Conservation (phyloP, 257 asterid species). For the Solanum phureja region DNA sequence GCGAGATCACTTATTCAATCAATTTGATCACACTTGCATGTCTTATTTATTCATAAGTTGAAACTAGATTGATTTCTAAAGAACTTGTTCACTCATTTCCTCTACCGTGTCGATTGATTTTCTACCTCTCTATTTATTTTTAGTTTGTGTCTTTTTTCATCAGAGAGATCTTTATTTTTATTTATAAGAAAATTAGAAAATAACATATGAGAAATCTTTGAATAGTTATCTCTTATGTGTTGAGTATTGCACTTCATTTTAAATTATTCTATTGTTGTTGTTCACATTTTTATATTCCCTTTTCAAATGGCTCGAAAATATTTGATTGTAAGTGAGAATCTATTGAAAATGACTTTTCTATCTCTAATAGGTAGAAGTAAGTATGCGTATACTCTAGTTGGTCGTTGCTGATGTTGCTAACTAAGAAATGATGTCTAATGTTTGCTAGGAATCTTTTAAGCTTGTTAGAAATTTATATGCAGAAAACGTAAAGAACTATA, state of each 20-base stretch:
- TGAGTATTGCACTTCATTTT: too few species aligned
- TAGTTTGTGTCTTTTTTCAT: too few species aligned
- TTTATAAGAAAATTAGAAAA: neutral
- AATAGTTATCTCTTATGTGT: neutral
- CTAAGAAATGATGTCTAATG: neutral
- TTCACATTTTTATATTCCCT: neutral
- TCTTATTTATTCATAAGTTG: neutral
- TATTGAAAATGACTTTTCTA: too few species aligned
- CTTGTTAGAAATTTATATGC: neutral
- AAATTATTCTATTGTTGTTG: too few species aligned
- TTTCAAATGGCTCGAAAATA: neutral
- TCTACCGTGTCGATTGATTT: too few species aligned
- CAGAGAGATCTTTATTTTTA: too few species aligned
- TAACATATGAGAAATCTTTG: neutral
- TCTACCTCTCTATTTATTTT: too few species aligned
- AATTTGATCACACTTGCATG: neutral
- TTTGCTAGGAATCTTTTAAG: neutral
- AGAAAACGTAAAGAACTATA: neutral
- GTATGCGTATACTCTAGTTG: too few species aligned
- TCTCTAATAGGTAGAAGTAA: neutral
- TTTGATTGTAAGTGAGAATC: neutral
- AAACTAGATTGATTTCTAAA: neutral
- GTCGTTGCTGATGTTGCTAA: neutral
- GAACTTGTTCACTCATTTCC: too few species aligned
- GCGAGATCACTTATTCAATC: neutral